Base-by-base conservation (phyloP, 768 basidiomycete species). In the Lentinula detonsa region DNA sequence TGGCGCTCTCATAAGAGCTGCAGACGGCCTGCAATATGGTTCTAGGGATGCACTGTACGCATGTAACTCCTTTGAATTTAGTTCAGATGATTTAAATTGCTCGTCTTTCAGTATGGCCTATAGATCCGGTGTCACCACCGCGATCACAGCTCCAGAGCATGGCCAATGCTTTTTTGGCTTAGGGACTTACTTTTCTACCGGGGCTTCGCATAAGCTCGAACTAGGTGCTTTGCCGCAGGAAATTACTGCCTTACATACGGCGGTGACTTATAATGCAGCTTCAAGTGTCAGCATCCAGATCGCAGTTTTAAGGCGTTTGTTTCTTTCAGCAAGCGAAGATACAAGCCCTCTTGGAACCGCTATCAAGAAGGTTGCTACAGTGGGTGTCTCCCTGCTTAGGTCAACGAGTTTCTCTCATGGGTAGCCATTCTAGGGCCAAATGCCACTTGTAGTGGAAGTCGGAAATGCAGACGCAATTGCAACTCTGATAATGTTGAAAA, bases 381-480 rank as follows among this genome's bases (percentile, higher is more conserved):
- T 65, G 15, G 60, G 69, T 34, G 66, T 64, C n/a, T n/a, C 45
- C 23, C 16, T 39, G 34, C 21, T 7, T 40, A 40, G 5, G 39
- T 40, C 39, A 15, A 15, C 4, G 39, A 11, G 15, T 40, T 11
- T 28, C 28, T 28, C 28, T 28, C 28, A 28, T 28, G 28, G 2
- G 3, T 28, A 28, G 28, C 28, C 28, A 28, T 28, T 28, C 28
- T 28, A 88, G 80, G 87, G 89, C 11, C 63, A 73, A 18, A 68
- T 87, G 0, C 83, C 88, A 0, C 74, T 95, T 16, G 88, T 92
- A 2, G 71, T 93, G 18, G 73, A 81, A 1, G 86, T 85, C 13
- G 77, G 87, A 61, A 89, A 80, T 65, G 90, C 89, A 8, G 92
- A 94, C 69, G 77, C 87, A 56, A 93, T 94, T 68, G 84, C 88